phyloP scores from a whole-genome alignment of 1,284 basidiomycete species.

The Cryptococcus hybrid region DNA sequence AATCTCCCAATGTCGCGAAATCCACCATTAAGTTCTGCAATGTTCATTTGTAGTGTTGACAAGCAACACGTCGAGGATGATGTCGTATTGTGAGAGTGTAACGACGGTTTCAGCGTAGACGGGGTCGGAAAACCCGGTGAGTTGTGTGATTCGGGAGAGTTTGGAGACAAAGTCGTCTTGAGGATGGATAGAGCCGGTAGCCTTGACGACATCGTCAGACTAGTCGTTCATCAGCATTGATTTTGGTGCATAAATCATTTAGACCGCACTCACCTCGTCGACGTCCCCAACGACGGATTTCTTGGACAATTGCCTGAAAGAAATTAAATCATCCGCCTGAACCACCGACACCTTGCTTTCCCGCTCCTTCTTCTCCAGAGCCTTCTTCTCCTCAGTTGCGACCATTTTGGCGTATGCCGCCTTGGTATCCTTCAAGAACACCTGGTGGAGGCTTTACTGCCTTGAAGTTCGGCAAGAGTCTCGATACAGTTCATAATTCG shows the following conservation, averaged over 20 bases:
- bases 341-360: constrained; percentile 69
- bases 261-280: constrained; percentile 62
- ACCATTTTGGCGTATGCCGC: constrained; percentile 94
- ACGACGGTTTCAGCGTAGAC: constrained; percentile 99
- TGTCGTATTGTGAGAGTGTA: constrained; percentile 98
- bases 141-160: constrained; percentile 89
- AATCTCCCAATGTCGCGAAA: constrained; percentile 94
- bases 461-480: constrained; percentile 72
- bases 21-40: constrained; percentile 96
- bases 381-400: constrained; percentile 85
- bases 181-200: constrained; percentile 79
- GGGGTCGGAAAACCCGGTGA: constrained; percentile 97
- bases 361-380: constrained; percentile 81
- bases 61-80: constrained; percentile 89
- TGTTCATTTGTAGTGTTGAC: constrained; percentile 97
- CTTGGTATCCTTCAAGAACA: constrained; percentile 93
- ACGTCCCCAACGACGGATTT: constrained; percentile 76
- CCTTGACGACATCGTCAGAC: constrained; percentile 75
- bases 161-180: constrained; percentile 97
- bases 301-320: constrained; percentile 93
- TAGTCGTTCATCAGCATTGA: background rate
- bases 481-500: constrained; percentile 97
- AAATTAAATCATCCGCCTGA: constrained; percentile 90
- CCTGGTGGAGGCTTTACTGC: constrained; percentile 66
- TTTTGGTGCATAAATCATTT: constrained; percentile 62